A percentile compares a stretch with the other conserved stretches of the same genome.
Evolutionary conservation across 2,329 filamentous ascomycete genomes (phyloP).

Genomic region (Colletotrichum navitas): DNA sequence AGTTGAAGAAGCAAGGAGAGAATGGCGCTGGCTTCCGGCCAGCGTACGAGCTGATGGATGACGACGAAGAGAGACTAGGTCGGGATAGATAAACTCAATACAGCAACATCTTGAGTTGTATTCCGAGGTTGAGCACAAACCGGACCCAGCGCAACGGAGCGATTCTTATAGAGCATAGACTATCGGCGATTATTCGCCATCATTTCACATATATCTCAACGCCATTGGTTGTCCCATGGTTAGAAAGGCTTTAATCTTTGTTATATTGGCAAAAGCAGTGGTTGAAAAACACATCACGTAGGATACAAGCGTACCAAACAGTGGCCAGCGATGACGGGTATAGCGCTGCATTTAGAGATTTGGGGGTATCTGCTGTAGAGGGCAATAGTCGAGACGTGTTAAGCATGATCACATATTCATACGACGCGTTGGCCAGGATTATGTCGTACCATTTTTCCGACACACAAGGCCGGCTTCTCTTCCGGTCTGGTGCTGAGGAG

Average conservation of each 20-base stretch:
- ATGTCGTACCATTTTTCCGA: no score
- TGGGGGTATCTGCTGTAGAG: background rate
- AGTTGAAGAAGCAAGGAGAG: constrained; percentile 61
- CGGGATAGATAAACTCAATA: constrained; percentile 64
- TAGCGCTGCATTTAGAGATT: background rate
- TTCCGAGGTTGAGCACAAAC: background rate
- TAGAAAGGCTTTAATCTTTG: no score
- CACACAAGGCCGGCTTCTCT: no score
- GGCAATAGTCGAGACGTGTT: no score
- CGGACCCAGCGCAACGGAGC: constrained; percentile 10
- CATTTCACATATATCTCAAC: background rate
- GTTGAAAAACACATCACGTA: background rate
- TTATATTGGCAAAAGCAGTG: background rate
- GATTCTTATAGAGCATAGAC: constrained; percentile 33
- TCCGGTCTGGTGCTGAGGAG: no score
- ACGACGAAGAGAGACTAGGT: constrained; percentile 83
- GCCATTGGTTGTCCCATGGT: background rate
- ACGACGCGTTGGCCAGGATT: no score
- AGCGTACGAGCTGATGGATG: constrained; percentile 80
- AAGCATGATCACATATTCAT: no score
- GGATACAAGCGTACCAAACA: background rate
- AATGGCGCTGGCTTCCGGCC: constrained; percentile 69
- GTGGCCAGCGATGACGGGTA: background rate
- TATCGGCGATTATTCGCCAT: constrained; percentile 12
- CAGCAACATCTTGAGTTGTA: background rate